A percentile compares a stretch with the other conserved stretches of the same genome.
Evolutionary conservation across 371 early-diverging fungal species (phyloP).

Genomic region (Nematocida major): DNA sequence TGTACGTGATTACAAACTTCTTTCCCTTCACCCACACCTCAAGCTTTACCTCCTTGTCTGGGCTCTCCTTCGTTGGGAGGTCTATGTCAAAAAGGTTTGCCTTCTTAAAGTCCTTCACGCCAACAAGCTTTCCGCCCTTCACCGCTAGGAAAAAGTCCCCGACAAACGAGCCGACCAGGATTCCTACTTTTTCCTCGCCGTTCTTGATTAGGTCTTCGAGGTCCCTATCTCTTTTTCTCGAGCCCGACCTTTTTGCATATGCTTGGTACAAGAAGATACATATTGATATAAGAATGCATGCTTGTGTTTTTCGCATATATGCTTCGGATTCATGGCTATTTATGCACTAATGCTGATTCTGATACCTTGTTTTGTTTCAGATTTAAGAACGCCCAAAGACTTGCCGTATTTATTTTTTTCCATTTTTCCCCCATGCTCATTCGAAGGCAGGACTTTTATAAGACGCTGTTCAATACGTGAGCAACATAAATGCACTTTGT

Average conservation of each 20-base stretch:
- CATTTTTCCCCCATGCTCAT: constrained; percentile 25
- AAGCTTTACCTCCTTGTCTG: neutral
- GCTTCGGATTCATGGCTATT: neutral
- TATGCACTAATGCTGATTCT: constrained; percentile 34
- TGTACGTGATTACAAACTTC: constrained; percentile 17
- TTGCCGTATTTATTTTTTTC: constrained; percentile 30
- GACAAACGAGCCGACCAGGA: neutral
- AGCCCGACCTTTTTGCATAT: neutral
- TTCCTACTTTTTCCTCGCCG: constrained; percentile 16
- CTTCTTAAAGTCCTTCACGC: neutral
- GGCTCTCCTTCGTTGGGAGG: neutral
- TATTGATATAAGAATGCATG: constrained; percentile 6
- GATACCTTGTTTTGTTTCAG: constrained; percentile 50
- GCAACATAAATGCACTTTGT: constrained; percentile 22
- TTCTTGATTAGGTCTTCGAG: neutral
- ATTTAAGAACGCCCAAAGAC: neutral
- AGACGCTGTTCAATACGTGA: constrained; percentile 24
- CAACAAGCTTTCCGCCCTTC: constrained; percentile 23
- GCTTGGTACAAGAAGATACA: constrained; percentile 2
- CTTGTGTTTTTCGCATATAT: neutral
- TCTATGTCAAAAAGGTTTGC: constrained; percentile 42
- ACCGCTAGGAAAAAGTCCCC: constrained; percentile 12
- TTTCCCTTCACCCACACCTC: constrained; percentile 29
- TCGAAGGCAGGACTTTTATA: constrained; percentile 46
- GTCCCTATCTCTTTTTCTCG: neutral